phyloP scores from a whole-genome alignment of 179 eudicot species.

The Silene noctiflora region DNA sequence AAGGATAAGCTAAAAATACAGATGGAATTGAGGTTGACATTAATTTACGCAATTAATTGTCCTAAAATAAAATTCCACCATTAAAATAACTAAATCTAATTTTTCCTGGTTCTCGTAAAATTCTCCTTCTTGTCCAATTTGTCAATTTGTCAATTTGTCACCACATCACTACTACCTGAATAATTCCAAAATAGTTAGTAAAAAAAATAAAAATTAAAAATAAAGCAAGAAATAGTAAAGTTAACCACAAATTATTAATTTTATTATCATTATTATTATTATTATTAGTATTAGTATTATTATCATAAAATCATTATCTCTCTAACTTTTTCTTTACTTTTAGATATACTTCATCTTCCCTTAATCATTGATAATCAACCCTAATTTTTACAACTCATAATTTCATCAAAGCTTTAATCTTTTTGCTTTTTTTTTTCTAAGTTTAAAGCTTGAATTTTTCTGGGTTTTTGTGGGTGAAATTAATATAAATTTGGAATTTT shows the following conservation, averaged over 20 bases:
- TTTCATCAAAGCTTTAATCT: constrained; percentile 11
- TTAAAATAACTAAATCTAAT: constrained; percentile 9
- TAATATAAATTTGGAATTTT: background rate
- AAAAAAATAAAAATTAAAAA: background rate
- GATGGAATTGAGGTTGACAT: constrained; percentile 28
- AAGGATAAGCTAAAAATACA: constrained; percentile 16
- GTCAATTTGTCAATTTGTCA: constrained; percentile 19
- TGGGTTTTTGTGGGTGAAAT: constrained; percentile 8
- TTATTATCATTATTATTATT: background rate
- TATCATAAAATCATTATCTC: constrained; percentile 18
- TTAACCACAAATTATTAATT: constrained; percentile 3
- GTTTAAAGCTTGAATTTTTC: constrained; percentile 9
- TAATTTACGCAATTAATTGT: constrained; percentile 23
- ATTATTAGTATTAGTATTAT: background rate
- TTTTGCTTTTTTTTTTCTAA: constrained; percentile 4
- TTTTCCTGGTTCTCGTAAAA: background rate
- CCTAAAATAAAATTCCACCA: background rate
- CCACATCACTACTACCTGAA: constrained; percentile 2
- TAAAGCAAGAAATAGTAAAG: background rate
- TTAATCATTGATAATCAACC: constrained; percentile 11
- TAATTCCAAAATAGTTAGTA: constrained; percentile 17
- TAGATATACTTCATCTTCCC: constrained; percentile 2
- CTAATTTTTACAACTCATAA: background rate
- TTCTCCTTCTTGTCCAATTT: constrained; percentile 14
- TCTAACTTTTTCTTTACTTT: constrained; percentile 10